Conservation (phyloP, 345 rosid species). For the Boechera divaricarpa region DNA sequence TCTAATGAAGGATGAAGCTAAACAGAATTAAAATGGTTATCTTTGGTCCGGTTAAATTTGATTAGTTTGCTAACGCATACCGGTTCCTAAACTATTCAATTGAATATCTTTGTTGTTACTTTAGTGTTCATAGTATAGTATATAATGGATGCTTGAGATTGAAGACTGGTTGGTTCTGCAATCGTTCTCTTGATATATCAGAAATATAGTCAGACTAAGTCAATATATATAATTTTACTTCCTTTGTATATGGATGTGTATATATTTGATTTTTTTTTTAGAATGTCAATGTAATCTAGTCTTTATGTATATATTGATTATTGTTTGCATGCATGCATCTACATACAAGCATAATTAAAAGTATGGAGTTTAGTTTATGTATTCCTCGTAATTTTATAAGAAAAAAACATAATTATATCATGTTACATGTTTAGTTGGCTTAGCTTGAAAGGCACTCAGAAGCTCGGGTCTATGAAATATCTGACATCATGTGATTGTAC, state of each 20-base stretch:
- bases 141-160: conserved; percentile 33
- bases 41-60: background rate
- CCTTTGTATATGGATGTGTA: background rate
- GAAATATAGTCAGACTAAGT: background rate
- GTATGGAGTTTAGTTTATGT: background rate
- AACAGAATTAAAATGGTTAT: background rate
- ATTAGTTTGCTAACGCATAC: background rate
- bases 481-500: conserved; percentile 38
- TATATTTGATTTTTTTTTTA: background rate
- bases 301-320: background rate
- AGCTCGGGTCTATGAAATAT: conserved; percentile 23
- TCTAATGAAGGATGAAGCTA: background rate
- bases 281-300: too few relatives aligned
- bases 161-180: conserved; percentile 35
- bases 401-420: conserved; percentile 15
- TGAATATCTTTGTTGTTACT: background rate
- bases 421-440: conserved; percentile 29
- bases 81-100: background rate
- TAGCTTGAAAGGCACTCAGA: conserved; percentile 42
- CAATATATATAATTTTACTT: background rate
- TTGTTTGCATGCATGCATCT: conserved; percentile 11
- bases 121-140: background rate
- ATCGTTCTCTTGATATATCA: conserved; percentile 16
- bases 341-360: background rate
- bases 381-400: background rate